A percentile compares a stretch with the other conserved stretches of the same genome.
Evolutionary conservation across 2,329 filamentous ascomycete species (phyloP).

Genomic region (Colletotrichum sp.): DNA sequence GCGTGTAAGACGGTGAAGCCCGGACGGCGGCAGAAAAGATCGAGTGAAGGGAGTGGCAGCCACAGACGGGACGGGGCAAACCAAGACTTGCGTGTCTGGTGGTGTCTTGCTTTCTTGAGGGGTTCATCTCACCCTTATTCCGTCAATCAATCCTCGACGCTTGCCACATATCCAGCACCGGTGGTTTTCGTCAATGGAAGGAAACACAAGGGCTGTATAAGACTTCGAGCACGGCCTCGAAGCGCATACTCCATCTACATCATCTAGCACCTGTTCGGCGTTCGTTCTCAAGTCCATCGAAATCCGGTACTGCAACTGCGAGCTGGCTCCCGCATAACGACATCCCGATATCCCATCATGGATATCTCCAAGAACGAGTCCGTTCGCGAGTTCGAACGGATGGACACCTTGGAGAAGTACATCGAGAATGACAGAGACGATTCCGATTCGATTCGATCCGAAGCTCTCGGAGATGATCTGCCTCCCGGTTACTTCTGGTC

Average conservation of each 20-base stretch:
- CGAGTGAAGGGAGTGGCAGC: not conserved
- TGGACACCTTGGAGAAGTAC: conserved; percentile 1
- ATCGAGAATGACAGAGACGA: conserved; percentile 26
- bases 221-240: conserved; percentile 4
- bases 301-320: not conserved
- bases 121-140: conserved; percentile 8
- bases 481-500: conserved; percentile 42
- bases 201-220: not conserved
- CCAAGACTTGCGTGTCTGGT: not conserved
- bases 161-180: not conserved
- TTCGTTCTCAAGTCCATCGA: not conserved
- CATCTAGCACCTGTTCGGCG: not conserved
- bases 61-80: not conserved
- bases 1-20: not conserved
- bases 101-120: not conserved
- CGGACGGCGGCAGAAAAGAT: not conserved
- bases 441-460: conserved; percentile 36
- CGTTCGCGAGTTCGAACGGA: conserved; percentile 6
- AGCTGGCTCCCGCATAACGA: conserved; percentile 7
- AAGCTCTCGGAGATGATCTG: conserved; percentile 37
- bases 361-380: conserved; percentile 24
- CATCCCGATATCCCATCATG: conserved; percentile 7
- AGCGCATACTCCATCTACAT: not conserved
- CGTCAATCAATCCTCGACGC: not conserved
- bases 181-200: not conserved